Evolutionary conservation across 768 basidiomycete species (phyloP).

Genomic region (Amanita subjunquillea): DNA sequence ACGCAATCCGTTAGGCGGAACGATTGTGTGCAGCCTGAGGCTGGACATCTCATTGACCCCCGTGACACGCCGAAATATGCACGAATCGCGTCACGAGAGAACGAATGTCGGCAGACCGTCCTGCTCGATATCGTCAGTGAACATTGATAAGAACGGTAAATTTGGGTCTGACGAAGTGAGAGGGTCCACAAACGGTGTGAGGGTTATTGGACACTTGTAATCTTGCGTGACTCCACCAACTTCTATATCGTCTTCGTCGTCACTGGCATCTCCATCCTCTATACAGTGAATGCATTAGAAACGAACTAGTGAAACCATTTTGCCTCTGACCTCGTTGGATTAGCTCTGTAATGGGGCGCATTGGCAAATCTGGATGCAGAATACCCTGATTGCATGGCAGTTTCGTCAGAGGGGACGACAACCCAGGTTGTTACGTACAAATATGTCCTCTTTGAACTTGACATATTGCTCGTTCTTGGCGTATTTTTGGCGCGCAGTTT

Average conservation of each 20-base stretch:
- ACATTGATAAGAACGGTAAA: background rate
- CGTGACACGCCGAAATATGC: slow-evolving; percentile 39
- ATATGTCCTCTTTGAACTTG: slow-evolving; percentile 55
- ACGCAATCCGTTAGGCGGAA: slow-evolving; percentile 43
- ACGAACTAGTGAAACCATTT: background rate
- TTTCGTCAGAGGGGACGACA: background rate
- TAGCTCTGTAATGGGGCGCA: slow-evolving; percentile 71
- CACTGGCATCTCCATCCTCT: slow-evolving; percentile 78
- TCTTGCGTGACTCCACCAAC: slow-evolving; percentile 79
- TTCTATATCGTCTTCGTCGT: slow-evolving; percentile 77
- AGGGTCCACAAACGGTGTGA: slow-evolving; percentile 59
- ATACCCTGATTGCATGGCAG: slow-evolving; percentile 40
- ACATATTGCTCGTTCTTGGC: slow-evolving; percentile 48
- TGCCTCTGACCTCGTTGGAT: slow-evolving; percentile 48
- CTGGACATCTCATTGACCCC: slow-evolving; percentile 44
- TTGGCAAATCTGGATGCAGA: slow-evolving; percentile 49
- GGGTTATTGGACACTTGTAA: slow-evolving; percentile 76
- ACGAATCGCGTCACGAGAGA: slow-evolving; percentile 60
- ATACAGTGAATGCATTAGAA: slow-evolving; percentile 3
- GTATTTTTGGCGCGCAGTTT: slow-evolving; percentile 76
- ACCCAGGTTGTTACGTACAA: slow-evolving; percentile 32
- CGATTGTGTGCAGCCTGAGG: slow-evolving; percentile 57
- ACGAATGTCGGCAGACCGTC: slow-evolving; percentile 69
- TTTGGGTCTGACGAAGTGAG: slow-evolving; percentile 61
- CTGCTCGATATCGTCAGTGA: slow-evolving; percentile 23